Evolutionary conservation across 179 eudicot genomes (phyloP), one percentile per base, ranked within the genome.

Genomic region (Beta lomatogona): DNA sequence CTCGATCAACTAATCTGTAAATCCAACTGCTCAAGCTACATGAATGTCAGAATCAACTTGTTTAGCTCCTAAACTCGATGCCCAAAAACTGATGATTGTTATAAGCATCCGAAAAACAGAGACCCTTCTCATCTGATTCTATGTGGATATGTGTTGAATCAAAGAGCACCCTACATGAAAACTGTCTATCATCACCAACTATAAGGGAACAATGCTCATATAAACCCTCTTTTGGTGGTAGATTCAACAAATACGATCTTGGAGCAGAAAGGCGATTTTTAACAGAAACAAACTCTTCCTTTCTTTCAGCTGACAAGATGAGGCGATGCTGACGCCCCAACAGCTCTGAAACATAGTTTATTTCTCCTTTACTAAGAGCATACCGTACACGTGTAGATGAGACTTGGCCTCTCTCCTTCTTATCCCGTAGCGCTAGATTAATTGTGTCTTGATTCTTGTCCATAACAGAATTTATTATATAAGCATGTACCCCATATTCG

Each of bases 341-440:
- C 46, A 96, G 93, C 85, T 94, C 92, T 1, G 96, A 89, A 16
- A 96, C 99, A 78, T 96, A 92, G 76, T 86, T 85, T 88, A 96
- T 89, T 55, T 96, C 92, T 68, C 99, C 99, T 78, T 83, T 85
- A 70, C 91, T 87, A 72, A 94, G 94, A 59, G 99, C 98, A 77
- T 88, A 83, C 73, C 99, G 94, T 61, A 96, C 98, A 48, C 99
- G 93, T 45, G 99, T 94, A 72, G 98, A 96, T 18, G 98, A 94
- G 64, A 96, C 99, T 85, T 96, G 99, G 21, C 99, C 99, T 88
- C 60, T 88, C 81, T 96, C 99, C 78, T 92, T 91, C 52, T 88
- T 83, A 80, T 87, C 83, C 31, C 48, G 79, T 18, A 85, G 71
- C 66, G 80, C 79, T 64, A 77, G 65, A 75, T 55, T 83, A 76